Evolutionary conservation across 164 flowering plant genomes (phyloP), one percentile per base, ranked within the genome.

Genomic region (Umbilicus rupestris): DNA sequence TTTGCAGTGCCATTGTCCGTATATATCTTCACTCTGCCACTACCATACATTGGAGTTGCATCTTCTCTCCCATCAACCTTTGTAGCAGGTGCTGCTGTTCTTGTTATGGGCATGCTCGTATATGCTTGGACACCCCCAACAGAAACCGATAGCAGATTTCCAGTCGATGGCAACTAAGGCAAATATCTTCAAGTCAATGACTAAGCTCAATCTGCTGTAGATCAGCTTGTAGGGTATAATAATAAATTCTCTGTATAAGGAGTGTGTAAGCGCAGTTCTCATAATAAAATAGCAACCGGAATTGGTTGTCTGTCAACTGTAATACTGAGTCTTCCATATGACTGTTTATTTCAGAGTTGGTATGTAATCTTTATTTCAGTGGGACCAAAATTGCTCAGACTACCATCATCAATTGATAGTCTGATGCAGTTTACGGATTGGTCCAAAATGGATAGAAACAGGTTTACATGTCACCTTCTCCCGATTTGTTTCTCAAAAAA

Each of bases 51-150:
- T 31, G 92, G 97, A 3, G 84, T 78, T 6, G 82, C 88, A 42
- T 84, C 96, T 8, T 69, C 96, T 57, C 86, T 93, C 30, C 97
- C 97, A 4, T 68, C 84, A 1, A 96, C 94, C 20, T 93, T 93
- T 74, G 79, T 87, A 6, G 73, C 78, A 39, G 3, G 96, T 26
- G 86, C 83, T 49, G 39, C 76, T 50, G 64, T 90, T 66, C 92
- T 90, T 19, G 74, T 87, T 6, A 28, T 79, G 49, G 98, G 98
- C n/a, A 60, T 93, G 78, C 81, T 93, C 10, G 62, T 81, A 3
- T 90, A 93, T 64, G 57, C 83, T 12, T 86, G 92, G 96, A 80
- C 80, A 33, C 92, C 96, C 5, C 65, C 65, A 33, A 20, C 44
- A 63, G 45, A 39, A 63, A 17, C 45, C 65, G 39, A 8, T n/a